Evolutionary conservation across 768 basidiomycete genomes (phyloP), one percentile per base, ranked within the genome.

Genomic region (Suillus subalutaceus): DNA sequence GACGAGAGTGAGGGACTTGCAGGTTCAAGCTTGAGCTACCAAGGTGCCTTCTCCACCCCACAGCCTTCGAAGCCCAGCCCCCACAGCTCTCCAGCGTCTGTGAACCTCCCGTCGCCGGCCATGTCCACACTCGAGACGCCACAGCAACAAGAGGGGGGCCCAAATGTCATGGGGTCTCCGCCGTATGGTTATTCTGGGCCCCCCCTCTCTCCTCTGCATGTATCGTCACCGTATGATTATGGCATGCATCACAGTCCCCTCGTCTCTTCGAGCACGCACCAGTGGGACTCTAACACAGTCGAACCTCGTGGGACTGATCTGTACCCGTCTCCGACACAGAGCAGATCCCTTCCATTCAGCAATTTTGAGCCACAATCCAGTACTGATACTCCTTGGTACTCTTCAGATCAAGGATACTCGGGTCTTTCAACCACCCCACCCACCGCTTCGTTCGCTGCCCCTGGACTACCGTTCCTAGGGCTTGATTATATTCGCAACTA

Each of bases 401-500:
- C 65, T 82, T 79, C 68, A 73, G 76, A 70, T 81, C 79, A 70
- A 78, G 72, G 79, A 80, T 71, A 73, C 75, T 62, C 77, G 60
- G 82, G 82, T 6, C 78, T 85, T 40, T 88, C 87, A 6, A 85
- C 83, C 13, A 86, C 88, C 13, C 85, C 89, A 3, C 85, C 89
- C 15, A 85, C 83, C 6, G 76, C 90, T n/a, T 81, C 84, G 5
- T 93, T 93, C 74, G 81, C 88, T 68, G 86, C 87, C 10, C 82
- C 88, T 30, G 91, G 91, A 46, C 81, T 94, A n/a, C 93, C 92
- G 1, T 95, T 94, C 81, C 84, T 87, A 38, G 93, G 92, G 12
- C 82, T 94, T 40, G 93, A 95, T 70, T 95, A 86, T 71, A 89
- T 95, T 72, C 87, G 90, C 70, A 93, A 92, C 72, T 93, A 90